Percentiles rank a stretch among this genome's conserved stretches.
Evolutionary conservation across 192 early-diverging fungal species (phyloP).

Genomic region (Rhizophagus sp.): DNA sequence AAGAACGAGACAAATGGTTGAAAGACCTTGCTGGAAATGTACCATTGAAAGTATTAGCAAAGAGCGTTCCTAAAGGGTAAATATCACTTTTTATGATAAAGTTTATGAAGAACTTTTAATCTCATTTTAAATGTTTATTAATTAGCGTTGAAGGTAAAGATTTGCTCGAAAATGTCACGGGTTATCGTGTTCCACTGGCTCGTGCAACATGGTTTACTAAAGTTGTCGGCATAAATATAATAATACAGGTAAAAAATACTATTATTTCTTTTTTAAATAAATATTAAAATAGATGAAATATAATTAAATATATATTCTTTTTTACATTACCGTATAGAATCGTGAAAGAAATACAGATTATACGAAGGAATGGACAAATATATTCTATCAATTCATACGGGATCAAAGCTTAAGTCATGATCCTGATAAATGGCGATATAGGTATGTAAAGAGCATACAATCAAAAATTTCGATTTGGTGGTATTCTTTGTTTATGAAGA

Average conservation of each 20-base stretch:
- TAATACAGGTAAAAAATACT: conserved; percentile 40
- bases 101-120: not conserved
- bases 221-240: conserved; percentile 61
- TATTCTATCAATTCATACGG: not conserved
- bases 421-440: conserved; percentile 19
- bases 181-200: conserved; percentile 57
- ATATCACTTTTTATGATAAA: not conserved
- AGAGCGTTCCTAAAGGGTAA: conserved; percentile 42
- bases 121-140: not conserved
- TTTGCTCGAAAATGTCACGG: conserved; percentile 56
- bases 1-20: conserved; percentile 59
- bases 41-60: conserved; percentile 48
- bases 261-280: not conserved
- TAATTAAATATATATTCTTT: no score
- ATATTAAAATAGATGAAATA: not conserved
- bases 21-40: conserved; percentile 44
- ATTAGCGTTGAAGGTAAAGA: conserved; percentile 62
- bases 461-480: no score
- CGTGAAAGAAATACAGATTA: not conserved
- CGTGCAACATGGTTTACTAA: conserved; percentile 75
- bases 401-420: not conserved
- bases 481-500: not conserved
- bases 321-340: not conserved
- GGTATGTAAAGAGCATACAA: not conserved
- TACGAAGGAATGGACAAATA: not conserved